These are phyloP conservation scores for Colletotrichum godetiae DNA, from an alignment of 2,329 filamentous ascomycete species.

Conservation along the genomic window DNA sequence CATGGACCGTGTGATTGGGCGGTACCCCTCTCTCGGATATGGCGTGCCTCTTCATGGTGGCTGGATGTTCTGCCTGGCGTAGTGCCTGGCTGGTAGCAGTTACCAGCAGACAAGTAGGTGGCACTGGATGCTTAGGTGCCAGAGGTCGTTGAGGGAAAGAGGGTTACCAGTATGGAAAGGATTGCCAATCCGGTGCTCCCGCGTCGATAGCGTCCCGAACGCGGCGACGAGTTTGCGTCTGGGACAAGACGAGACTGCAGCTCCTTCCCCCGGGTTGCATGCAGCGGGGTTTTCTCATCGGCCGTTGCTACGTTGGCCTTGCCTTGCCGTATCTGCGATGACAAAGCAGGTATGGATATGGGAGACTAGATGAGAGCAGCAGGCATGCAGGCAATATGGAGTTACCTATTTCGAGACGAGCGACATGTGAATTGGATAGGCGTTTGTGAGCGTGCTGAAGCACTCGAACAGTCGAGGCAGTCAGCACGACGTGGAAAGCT, in stretches of 20 bases:
- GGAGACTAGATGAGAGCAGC: background rate
- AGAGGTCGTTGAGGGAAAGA: background rate
- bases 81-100: background rate
- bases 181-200: constrained; percentile 18
- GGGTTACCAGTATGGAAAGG: background rate
- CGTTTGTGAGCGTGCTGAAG: background rate
- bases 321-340: constrained; percentile 13
- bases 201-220: constrained; percentile 25
- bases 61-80: background rate
- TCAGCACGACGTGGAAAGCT: background rate
- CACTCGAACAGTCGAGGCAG: background rate
- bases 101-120: background rate
- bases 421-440: constrained; percentile 20
- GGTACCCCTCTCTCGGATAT: constrained; percentile 17
- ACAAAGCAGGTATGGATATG: background rate
- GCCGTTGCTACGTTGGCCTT: background rate
- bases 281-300: background rate
- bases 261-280: no score
- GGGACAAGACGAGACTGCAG: background rate
- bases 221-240: background rate
- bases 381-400: background rate
- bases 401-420: background rate
- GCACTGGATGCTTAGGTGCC: background rate
- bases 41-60: background rate
- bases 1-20: constrained; percentile 2